These are phyloP conservation scores for Neostapfia colusana DNA, from an alignment of 176 grass and related monocot species.

Conservation along the genomic window DNA sequence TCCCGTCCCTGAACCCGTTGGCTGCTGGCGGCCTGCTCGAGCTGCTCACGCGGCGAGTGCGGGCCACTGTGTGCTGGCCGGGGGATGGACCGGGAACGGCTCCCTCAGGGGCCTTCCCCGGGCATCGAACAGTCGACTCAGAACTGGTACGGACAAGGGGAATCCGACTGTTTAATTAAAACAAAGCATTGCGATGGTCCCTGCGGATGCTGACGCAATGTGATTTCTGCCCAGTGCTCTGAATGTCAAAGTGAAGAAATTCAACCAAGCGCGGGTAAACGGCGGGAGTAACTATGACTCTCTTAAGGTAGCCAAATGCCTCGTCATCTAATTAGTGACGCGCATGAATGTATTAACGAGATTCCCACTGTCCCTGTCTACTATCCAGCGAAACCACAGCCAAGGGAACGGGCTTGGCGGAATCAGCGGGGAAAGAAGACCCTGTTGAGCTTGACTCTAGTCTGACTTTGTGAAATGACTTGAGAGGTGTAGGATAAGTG, in stretches of 20 bases:
- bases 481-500: conserved; percentile 15
- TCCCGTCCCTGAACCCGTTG: conserved; percentile 29
- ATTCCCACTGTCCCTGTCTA: conserved; percentile 43
- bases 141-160: conserved; percentile 68
- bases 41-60: conserved; percentile 18
- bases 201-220: conserved; percentile 50
- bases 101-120: conserved; percentile 15
- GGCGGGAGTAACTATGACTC: conserved; percentile 86
- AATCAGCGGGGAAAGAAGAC: neutral
- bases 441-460: neutral
- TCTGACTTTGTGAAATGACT: neutral
- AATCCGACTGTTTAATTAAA: conserved; percentile 79
- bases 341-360: conserved; percentile 69
- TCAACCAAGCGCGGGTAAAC: conserved; percentile 75
- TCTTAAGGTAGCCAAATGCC: conserved; percentile 83
- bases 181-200: conserved; percentile 72
- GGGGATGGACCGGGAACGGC: conserved; percentile 18
- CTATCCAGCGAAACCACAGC: conserved; percentile 34
- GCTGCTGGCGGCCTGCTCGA: conserved; percentile 4
- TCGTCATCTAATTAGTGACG: conserved; percentile 67
- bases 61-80: conserved; percentile 1
- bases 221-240: conserved; percentile 82
- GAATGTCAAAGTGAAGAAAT: conserved; percentile 91
- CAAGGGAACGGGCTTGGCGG: conserved; percentile 29
- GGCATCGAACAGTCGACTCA: neutral